Percentiles rank a stretch among this genome's conserved stretches.
Conservation (phyloP, 164 flowering plant genomes). For the Magnolia changhungtana region DNA sequence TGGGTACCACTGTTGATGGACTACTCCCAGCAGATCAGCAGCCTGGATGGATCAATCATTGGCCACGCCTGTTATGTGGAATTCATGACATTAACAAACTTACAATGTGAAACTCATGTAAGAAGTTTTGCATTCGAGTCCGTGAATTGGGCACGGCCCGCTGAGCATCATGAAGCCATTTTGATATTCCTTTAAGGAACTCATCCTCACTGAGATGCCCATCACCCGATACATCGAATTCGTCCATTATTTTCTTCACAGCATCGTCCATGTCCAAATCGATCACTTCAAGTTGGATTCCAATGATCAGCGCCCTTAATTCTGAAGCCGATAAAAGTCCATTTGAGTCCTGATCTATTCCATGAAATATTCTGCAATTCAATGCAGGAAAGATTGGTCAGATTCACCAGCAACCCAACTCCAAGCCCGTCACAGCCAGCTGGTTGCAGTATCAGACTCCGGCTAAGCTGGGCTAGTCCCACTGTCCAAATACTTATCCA, state of each 20-base stretch:
- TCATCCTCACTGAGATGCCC: conserved; percentile 34
- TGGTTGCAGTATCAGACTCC: background rate
- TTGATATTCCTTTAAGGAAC: conserved; percentile 50
- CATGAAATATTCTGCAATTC: conserved; percentile 50
- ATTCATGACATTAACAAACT: conserved; percentile 6
- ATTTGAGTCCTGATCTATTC: conserved; percentile 50
- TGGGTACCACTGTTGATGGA: background rate
- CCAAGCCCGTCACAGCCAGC: background rate
- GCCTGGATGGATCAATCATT: background rate
- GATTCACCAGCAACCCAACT: background rate
- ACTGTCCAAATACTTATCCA: no score
- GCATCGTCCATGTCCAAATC: conserved; percentile 63
- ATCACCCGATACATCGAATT: conserved; percentile 63
- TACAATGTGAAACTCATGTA: conserved; percentile 49
- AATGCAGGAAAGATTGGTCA: background rate
- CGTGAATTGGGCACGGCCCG: conserved; percentile 24
- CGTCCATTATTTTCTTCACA: conserved; percentile 50
- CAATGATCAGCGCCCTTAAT: conserved; percentile 62
- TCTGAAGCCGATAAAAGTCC: conserved; percentile 43
- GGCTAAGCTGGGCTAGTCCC: no score
- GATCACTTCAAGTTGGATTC: conserved; percentile 59
- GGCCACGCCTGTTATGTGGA: no score
- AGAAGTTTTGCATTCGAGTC: conserved; percentile 28
- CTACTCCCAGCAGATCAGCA: background rate
- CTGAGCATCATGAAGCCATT: conserved; percentile 58